These are phyloP conservation scores for Eucalyptus viminalis DNA, from an alignment of 345 rosid genomes.

Conservation along the genomic window DNA sequence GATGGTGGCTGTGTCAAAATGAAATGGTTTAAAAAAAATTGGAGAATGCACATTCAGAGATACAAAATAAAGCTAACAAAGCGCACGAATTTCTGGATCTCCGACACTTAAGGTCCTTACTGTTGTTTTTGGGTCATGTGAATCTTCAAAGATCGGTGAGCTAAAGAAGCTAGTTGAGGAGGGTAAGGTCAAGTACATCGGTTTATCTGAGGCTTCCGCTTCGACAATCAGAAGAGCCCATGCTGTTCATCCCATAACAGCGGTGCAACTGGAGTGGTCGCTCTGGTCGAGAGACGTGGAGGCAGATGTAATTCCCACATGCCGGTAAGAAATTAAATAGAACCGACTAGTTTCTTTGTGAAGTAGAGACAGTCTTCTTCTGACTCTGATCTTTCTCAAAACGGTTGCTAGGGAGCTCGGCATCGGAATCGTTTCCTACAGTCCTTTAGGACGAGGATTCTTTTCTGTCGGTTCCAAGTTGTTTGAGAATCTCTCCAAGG, in stretches of 20 bases:
- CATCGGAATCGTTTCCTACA: conserved; percentile 61
- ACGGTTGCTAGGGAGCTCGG: conserved; percentile 47
- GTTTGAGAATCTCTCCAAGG: conserved; percentile 22
- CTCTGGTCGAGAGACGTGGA: conserved; percentile 79
- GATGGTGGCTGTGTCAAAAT: neutral
- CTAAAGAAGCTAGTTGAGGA: conserved; percentile 13
- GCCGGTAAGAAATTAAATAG: neutral
- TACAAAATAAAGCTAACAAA: neutral
- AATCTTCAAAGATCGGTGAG: neutral
- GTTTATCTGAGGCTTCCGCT: conserved; percentile 72
- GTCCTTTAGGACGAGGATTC: conserved; percentile 66
- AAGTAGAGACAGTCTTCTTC: neutral
- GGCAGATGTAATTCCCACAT: conserved; percentile 44
- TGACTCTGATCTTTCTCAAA: neutral
- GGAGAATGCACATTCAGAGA: conserved; percentile 61
- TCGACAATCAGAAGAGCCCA: conserved; percentile 76
- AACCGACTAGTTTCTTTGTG: neutral
- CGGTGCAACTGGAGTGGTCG: conserved; percentile 74
- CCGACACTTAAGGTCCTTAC: neutral
- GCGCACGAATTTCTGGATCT: neutral
- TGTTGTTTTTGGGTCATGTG: neutral
- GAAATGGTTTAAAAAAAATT: conserved; percentile 37
- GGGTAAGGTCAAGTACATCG: conserved; percentile 65
- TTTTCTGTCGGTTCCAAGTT: conserved; percentile 51
- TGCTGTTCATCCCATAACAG: conserved; percentile 69